Base-by-base conservation (phyloP, 179 eudicot species). In the Carnegiea gigantea region DNA sequence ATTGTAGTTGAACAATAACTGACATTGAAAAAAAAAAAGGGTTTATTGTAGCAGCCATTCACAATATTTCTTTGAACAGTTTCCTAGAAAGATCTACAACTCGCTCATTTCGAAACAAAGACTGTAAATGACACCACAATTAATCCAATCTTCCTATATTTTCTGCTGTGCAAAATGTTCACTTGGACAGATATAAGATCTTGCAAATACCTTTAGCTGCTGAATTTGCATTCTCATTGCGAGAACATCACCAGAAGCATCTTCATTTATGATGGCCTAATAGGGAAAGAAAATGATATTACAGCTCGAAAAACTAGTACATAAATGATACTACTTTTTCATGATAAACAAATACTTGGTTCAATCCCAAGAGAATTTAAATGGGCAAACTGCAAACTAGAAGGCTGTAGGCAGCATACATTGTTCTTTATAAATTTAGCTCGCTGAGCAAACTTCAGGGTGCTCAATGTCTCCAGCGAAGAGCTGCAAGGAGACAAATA, bases 171-270 rank as follows among this genome's bases (percentile, higher is more conserved):
- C 59, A 17, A 76, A 76, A 76, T 28, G 23, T 54, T 68, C 70
- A 54, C 21, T 14, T 62, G 36, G 26, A 67, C 10, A 68, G 73
- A 20, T 73, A 26, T 14, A 26, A 57, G 28, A 82, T 23, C n/a
- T 18, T 84, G 44, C 9, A 62, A 72, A 59, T 89, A 97, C 99
- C 99, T 97, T 97, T 48, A 97, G 92, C 78, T 95, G 93, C 88
- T 97, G 98, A 86, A 93, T 97, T 86, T 97, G 98, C 85, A 91
- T 78, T 85, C 98, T 86, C 98, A 97, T 91, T 72, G 97, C 98
- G 85, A 97, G 90, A 60, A 97, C 98, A 84, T 97, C 99, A 74
- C 99, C 99, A 74, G 99, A 97, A 86, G 99, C 98, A 90, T 97
- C 99, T 90, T 97, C 99, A 80, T 97, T 97, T 68, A 97, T 91